Conservation (phyloP, 1,139 yeast genomes). For the Suhomyces maxii region DNA sequence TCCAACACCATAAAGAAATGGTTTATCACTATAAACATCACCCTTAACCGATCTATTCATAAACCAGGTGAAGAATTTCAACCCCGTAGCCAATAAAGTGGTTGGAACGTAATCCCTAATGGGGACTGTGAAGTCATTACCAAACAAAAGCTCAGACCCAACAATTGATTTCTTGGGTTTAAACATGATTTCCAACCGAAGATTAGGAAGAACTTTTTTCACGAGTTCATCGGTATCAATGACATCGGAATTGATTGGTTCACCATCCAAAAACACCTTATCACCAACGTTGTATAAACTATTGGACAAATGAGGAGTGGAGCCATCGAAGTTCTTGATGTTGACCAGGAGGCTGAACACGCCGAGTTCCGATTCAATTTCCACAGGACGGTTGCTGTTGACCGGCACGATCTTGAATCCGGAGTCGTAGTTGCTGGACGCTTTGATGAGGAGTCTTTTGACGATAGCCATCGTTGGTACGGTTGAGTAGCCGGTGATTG, state of each 20-base stretch:
- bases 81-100: constrained; percentile 41
- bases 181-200: constrained; percentile 38
- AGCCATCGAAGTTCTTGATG: constrained; percentile 49
- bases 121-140: constrained; percentile 67
- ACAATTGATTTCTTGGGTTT: constrained; percentile 41
- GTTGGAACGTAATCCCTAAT: constrained; percentile 61
- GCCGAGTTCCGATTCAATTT: constrained; percentile 41
- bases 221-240: constrained; percentile 8
- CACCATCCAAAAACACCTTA: constrained; percentile 28
- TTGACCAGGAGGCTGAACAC: constrained; percentile 38
- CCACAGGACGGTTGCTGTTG: constrained; percentile 39
- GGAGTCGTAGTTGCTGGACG: constrained; percentile 30
- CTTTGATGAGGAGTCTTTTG: constrained; percentile 39
- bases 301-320: constrained; percentile 35
- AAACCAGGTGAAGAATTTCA: constrained; percentile 57
- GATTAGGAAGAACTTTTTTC: constrained; percentile 24
- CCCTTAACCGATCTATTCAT: constrained; percentile 67
- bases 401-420: constrained; percentile 42
- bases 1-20: constrained; percentile 65
- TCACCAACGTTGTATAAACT: constrained; percentile 38
- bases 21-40: constrained; percentile 58
- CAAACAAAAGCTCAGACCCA: constrained; percentile 59
- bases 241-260: constrained; percentile 15
- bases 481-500: neutral
- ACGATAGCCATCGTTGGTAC: constrained; percentile 17